Base-by-base conservation (phyloP, 139 green algal species). In the Gonium pectorale region DNA sequence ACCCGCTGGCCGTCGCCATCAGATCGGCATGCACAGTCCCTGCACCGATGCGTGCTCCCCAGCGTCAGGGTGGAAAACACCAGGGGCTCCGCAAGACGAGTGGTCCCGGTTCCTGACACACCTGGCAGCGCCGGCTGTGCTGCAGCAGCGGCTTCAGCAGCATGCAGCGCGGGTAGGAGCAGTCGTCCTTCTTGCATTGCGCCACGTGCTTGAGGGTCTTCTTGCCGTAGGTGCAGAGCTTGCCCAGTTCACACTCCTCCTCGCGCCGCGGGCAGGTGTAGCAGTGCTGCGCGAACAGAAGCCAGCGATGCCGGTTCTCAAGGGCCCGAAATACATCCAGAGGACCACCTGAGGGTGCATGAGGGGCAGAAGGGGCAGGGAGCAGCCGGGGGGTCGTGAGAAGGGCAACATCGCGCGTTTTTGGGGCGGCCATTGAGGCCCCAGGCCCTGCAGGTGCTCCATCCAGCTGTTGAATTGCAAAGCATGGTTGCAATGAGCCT, bases 141-240 rank as follows among this genome's bases (percentile, higher is more conserved):
- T 74, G 46, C 24, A 84, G 63, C 78, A 84, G 46, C 13, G 62
- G 78, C 43, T 66, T 74, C 9, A 84, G 63, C 62, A 84, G 62
- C 22, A 5, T 24, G 44, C 78, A 84, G n/a, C 78, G 78, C 0
- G 78, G 78, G 46, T 84, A 84, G 13, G 33, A 1, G 44, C 78
- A 84, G 24, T 74, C 44, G 5, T 37, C 62, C 15, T 37, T 54
- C 6, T 49, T 66, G 78, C 78, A 84, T 1, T 49, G 44, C 0
- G 33, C 33, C 4, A 84, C 78, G 63, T 84, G 78, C 46, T 62
- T 43, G 5, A 84, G 63, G 24, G 78, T 84, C 31, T 66, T 64
- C 35, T 84, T 84, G 43, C 78, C 78, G 33, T 84, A 84, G 0
- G 63, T 75, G 63, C 78, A 84, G 5, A 84, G 63, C 78, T 84